These are phyloP conservation scores for Achlya hypogyna DNA, from an alignment of 352 stramenopile species.

Conservation along the genomic window DNA sequence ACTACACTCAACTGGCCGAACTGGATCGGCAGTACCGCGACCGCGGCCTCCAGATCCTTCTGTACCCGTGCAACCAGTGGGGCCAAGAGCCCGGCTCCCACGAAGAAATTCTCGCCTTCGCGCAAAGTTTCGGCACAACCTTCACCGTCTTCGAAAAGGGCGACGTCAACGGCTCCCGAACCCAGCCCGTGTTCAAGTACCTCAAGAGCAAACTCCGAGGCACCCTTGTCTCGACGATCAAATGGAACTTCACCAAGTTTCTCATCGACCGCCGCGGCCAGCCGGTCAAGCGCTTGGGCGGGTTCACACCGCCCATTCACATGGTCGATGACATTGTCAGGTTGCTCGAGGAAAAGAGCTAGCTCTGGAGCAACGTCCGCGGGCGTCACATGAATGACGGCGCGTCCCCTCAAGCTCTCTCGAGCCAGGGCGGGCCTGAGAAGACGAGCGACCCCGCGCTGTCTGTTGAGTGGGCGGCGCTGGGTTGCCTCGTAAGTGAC, in stretches of 20 bases:
- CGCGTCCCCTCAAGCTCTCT: neutral
- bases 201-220: slow-evolving; percentile 64
- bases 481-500: neutral
- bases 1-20: slow-evolving; percentile 71
- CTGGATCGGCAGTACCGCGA: slow-evolving; percentile 45
- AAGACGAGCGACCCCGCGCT: neutral
- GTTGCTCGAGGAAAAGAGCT: slow-evolving; percentile 41
- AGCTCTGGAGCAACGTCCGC: neutral
- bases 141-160: slow-evolving; percentile 60
- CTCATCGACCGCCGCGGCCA: slow-evolving; percentile 71
- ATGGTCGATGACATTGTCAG: slow-evolving; percentile 73
- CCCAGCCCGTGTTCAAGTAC: slow-evolving; percentile 67
- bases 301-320: slow-evolving; percentile 49
- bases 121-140: slow-evolving; percentile 35
- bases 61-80: slow-evolving; percentile 86
- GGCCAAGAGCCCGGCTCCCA: slow-evolving; percentile 54
- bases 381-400: slow-evolving; percentile 15
- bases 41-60: slow-evolving; percentile 53
- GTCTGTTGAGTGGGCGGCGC: slow-evolving; percentile 4
- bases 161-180: slow-evolving; percentile 78
- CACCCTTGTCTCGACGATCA: slow-evolving; percentile 62
- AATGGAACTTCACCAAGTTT: slow-evolving; percentile 90
- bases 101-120: slow-evolving; percentile 54
- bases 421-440: slow-evolving; percentile 4
- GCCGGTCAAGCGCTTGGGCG: slow-evolving; percentile 59